Evolutionary conservation across 1,139 yeast genomes (phyloP), one percentile per base, ranked within the genome.

Genomic region (Candida tetrigidarum): DNA sequence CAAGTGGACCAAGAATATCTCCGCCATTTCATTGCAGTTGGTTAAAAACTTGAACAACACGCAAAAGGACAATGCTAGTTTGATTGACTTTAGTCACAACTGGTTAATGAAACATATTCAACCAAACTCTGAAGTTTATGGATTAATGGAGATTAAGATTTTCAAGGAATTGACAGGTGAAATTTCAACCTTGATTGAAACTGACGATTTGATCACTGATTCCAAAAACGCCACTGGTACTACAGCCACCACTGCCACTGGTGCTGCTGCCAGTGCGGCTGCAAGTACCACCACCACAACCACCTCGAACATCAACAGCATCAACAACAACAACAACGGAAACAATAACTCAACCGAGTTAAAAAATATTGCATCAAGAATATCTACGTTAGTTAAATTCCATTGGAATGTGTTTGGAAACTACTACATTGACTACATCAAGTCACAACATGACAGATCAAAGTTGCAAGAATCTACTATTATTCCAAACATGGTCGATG

Each of bases 31-130:
- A 5, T 75, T 90, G 48, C 96, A 89, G 59, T 66, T 88, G 42
- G 81, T 85, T 42, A 81, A 80, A 51, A 71, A 68, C 42, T 68
- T 67, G 8, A 51, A 41, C 16, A 43, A 30, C 10, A 29, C 20
- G 19, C 33, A 44, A 28, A 19, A 37, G 20, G 25, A 50, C 34
- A 20, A 40, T 33, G 22, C 18, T 14, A 25, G 33, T 15, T 66
- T 76, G 58, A 76, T 86, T 37, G 84, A 81, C 46, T 85, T 90
- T 63, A 81, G 88, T 42, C 80, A 81, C 62, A 81, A 84, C 53
- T 90, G 97, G 97, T 74, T 90, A 41, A 73, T 86, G 43, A 86
- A 86, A 59, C 96, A 90, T 64, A 85, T 91, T 19, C 96, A 88
- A 64, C 96, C 96, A 39, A 72, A 71, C 51, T 84, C 93, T n/a